Evolutionary conservation across 208 protist genomes (phyloP).

Genomic region (Trypanosomatidae sp.): DNA sequence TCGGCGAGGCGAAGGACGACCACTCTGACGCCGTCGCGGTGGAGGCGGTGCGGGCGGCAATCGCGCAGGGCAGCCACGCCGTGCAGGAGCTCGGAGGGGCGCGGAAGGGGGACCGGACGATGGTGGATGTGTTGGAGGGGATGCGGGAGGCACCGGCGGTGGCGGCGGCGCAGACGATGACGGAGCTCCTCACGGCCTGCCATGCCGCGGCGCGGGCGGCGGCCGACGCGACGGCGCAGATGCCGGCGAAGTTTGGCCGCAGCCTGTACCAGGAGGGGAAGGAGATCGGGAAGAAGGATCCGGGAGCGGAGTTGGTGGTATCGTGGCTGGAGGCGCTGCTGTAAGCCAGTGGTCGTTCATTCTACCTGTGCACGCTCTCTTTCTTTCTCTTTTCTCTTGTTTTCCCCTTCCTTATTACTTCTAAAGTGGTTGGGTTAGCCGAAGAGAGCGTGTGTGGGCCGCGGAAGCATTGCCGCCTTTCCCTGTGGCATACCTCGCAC

Average conservation of each 20-base stretch:
- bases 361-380: too few species aligned
- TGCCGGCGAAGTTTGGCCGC: conserved; percentile 55
- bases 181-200: conserved; percentile 38
- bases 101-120: conserved; percentile 55
- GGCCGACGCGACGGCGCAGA: conserved; percentile 29
- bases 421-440: too few species aligned
- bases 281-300: conserved; percentile 58
- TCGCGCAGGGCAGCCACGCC: conserved; percentile 33
- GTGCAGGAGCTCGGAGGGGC: conserved; percentile 57
- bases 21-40: too few species aligned
- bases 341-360: too few species aligned
- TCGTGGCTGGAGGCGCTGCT: conserved; percentile 42
- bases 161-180: conserved; percentile 28
- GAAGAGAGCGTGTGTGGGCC: too few species aligned
- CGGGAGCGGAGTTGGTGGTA: conserved; percentile 56
- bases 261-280: conserved; percentile 59
- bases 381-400: too few species aligned
- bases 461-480: too few species aligned
- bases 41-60: conserved; percentile 35
- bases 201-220: conserved; percentile 32
- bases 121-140: conserved; percentile 68
- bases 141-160: conserved; percentile 32
- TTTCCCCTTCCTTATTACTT: too few species aligned
- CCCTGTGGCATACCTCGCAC: too few species aligned
- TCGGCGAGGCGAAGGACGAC: too few species aligned